These are phyloP conservation scores for Eucalyptus caleyi DNA, from an alignment of 345 rosid genomes.

Conservation along the genomic window DNA sequence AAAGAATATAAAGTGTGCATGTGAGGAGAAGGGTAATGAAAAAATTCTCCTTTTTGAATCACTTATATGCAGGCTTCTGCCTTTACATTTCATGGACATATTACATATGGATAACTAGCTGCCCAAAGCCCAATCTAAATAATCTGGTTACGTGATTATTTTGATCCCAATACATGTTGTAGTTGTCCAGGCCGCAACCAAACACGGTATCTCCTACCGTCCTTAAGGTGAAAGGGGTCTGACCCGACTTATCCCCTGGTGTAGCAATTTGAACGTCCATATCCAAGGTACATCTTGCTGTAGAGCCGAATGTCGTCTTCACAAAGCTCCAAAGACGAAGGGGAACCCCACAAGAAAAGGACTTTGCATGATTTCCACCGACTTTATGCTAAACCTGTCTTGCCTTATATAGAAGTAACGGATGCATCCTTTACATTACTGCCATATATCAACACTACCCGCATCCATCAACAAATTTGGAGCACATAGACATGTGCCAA, in stretches of 20 bases:
- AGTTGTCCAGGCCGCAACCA: background rate
- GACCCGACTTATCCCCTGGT: background rate
- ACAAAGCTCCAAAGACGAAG: background rate
- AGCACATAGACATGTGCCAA: background rate
- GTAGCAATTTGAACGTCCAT: background rate
- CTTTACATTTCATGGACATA: background rate
- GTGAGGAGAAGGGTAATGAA: background rate
- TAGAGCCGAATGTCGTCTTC: background rate
- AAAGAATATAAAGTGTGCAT: background rate
- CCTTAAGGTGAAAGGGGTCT: background rate
- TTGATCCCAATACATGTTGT: background rate
- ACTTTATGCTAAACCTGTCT: background rate
- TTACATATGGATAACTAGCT: background rate
- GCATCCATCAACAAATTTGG: background rate
- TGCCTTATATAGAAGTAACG: background rate
- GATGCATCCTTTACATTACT: background rate
- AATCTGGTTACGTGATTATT: background rate
- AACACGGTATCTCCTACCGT: background rate
- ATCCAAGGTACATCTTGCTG: background rate
- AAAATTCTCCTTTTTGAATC: background rate
- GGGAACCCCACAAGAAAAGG: background rate
- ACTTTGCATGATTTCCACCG: background rate
- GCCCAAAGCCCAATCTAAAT: background rate
- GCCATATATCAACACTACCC: background rate
- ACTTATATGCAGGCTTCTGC: background rate